These are phyloP conservation scores for Phialocephala sp. DNA, from an alignment of 2,329 filamentous ascomycete genomes.

Conservation along the genomic window DNA sequence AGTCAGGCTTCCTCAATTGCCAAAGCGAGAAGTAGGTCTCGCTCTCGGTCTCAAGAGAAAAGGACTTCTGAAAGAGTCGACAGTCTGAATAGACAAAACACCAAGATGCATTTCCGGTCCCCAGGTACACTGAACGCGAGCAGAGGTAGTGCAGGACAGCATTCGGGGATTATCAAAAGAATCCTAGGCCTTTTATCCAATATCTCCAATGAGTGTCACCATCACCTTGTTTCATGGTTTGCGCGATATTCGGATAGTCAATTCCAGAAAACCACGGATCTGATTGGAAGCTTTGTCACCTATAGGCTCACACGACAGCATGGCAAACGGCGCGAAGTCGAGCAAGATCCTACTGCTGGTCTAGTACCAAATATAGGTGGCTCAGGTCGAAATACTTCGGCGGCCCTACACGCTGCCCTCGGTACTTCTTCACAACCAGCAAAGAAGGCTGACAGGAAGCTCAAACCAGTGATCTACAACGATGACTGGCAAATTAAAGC, in stretches of 20 bases:
- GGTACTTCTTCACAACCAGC: constrained; percentile 55
- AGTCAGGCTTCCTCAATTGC: constrained; percentile 32
- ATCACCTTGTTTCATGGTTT: constrained; percentile 79
- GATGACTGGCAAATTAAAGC: constrained; percentile 92
- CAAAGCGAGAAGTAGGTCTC: constrained; percentile 28
- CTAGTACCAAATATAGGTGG: constrained; percentile 76
- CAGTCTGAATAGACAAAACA: constrained; percentile 18
- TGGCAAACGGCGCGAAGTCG: constrained; percentile 66
- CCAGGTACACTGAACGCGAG: constrained; percentile 22
- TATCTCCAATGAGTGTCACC: constrained; percentile 75
- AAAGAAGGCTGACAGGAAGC: constrained; percentile 60
- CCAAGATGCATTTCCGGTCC: constrained; percentile 17
- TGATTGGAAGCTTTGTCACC: constrained; percentile 79
- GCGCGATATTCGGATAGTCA: constrained; percentile 69
- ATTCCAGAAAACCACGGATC: constrained; percentile 76
- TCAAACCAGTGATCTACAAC: constrained; percentile 67
- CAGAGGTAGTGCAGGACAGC: constrained; percentile 59
- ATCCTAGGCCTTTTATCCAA: constrained; percentile 82
- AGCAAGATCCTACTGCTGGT: constrained; percentile 66
- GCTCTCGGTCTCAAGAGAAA: constrained; percentile 37
- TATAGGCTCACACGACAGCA: constrained; percentile 77
- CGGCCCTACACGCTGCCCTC: constrained; percentile 80
- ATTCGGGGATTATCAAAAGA: constrained; percentile 85
- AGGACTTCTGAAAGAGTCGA: constrained; percentile 25
- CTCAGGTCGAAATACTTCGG: constrained; percentile 62